These are phyloP conservation scores for Candolleomyces efflorescens DNA, from an alignment of 768 basidiomycete genomes.

Conservation along the genomic window DNA sequence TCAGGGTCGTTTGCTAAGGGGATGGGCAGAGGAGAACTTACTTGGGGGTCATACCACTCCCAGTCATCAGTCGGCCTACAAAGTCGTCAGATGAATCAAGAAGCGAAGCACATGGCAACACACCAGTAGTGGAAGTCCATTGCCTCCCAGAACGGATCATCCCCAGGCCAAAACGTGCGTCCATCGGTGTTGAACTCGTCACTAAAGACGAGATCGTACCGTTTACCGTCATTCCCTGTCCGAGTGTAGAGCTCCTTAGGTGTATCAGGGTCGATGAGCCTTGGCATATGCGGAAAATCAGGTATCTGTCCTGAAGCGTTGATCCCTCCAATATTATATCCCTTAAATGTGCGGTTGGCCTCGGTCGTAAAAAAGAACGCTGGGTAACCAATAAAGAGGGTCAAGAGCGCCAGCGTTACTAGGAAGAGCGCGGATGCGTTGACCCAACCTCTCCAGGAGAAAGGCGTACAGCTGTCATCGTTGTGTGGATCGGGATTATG, in stretches of 20 bases:
- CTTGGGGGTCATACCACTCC: slow-evolving; percentile 78
- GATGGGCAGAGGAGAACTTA: slow-evolving; percentile 21
- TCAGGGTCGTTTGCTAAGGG: background rate
- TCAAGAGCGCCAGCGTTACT: slow-evolving; percentile 62
- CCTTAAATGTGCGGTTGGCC: slow-evolving; percentile 24
- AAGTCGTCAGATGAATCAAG: background rate
- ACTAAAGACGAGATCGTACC: slow-evolving; percentile 82
- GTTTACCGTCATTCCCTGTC: slow-evolving; percentile 67
- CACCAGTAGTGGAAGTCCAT: slow-evolving; percentile 79
- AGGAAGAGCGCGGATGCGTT: slow-evolving; percentile 70
- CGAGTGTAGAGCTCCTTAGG: slow-evolving; percentile 49
- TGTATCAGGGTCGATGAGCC: slow-evolving; percentile 72
- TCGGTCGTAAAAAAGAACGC: slow-evolving; percentile 55
- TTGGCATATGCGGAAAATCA: slow-evolving; percentile 54
- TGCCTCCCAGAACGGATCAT: slow-evolving; percentile 84
- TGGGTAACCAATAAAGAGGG: slow-evolving; percentile 86
- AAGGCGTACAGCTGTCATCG: slow-evolving; percentile 61
- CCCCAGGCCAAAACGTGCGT: slow-evolving; percentile 64
- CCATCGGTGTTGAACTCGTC: slow-evolving; percentile 55
- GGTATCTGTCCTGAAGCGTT: slow-evolving; percentile 87
- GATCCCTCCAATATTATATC: slow-evolving; percentile 81
- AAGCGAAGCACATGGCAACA: slow-evolving; percentile 11
- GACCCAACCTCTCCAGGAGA: slow-evolving; percentile 78
- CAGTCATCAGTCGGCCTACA: slow-evolving; percentile 62
- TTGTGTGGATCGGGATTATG: slow-evolving; percentile 85